These are phyloP conservation scores for Knoxia roxburghii DNA, from an alignment of 257 asterid genomes.

Conservation along the genomic window DNA sequence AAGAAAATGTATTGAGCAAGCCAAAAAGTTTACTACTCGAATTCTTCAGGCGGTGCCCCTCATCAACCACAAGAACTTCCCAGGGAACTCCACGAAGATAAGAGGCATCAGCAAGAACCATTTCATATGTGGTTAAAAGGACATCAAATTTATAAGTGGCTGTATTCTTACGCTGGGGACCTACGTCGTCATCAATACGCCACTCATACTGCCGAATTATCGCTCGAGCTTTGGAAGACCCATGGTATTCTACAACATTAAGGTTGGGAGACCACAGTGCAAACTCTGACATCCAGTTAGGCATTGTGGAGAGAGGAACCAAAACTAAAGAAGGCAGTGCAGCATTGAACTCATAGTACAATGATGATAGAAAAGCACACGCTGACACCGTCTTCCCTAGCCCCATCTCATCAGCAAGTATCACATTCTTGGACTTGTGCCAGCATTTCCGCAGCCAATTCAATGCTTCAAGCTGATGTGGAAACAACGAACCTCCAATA, in stretches of 20 bases:
- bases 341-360: slow-evolving; percentile 75
- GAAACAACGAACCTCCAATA: slow-evolving; percentile 78
- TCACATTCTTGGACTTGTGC: slow-evolving; percentile 85
- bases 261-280: slow-evolving; percentile 89
- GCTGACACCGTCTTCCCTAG: slow-evolving; percentile 98
- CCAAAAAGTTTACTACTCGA: slow-evolving; percentile 84
- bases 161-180: slow-evolving; percentile 41
- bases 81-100: slow-evolving; percentile 87
- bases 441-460: slow-evolving; percentile 98
- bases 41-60: slow-evolving; percentile 96
- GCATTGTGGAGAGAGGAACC: slow-evolving; percentile 99
- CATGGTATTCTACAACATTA: slow-evolving; percentile 95
- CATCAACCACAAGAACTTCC: slow-evolving; percentile 99
- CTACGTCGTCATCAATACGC: slow-evolving; percentile 52
- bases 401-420: slow-evolving; percentile 99
- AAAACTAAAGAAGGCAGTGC: slow-evolving; percentile 83
- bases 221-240: slow-evolving; percentile 73
- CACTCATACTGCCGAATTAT: slow-evolving; percentile 90
- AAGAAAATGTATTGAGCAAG: slow-evolving; percentile 76
- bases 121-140: slow-evolving; percentile 90
- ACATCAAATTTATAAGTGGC: slow-evolving; percentile 78
- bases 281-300: slow-evolving; percentile 99
- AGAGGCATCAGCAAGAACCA: slow-evolving; percentile 87
- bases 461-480: slow-evolving; percentile 96
- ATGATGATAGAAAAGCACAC: slow-evolving; percentile 79